Evolutionary conservation across 805 yeast genomes (phyloP), one percentile per base, ranked within the genome.

Genomic region (Tetrapisispora nanseiensis): DNA sequence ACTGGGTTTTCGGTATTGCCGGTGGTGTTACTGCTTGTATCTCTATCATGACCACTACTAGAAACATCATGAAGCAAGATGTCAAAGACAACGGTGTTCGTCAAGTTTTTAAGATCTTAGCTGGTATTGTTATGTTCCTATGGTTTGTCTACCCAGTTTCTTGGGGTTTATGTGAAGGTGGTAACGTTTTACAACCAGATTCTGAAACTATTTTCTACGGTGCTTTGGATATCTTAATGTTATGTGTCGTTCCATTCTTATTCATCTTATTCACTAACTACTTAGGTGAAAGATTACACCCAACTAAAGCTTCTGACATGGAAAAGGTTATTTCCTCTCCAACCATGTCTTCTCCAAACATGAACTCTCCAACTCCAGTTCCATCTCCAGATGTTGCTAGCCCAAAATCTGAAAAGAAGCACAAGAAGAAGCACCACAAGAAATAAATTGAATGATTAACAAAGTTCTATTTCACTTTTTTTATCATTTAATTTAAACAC

Each of bases 191-290:
- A 46, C 73, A 69, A 52, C 76, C 78, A 33, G 80, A 75, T 55
- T 68, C 78, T 30, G 81, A 75, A 54, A 71, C 73, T 33, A 76
- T 71, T 22, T 77, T 75, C 62, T 75, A 73, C 53, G 82, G 82
- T 64, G 61, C 75, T 45, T 60, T 77, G 46, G 83, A 77, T 60
- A 46, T 77, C 33, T 49, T 71, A 23, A 58, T 66, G 28, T 69
- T 77, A 49, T 66, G 55, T 42, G 39, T 51, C 37, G 39, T 55
- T 33, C 65, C 65, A 47, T 43, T 47, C 30, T 39, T 52, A 16
- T 57, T 52, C 33, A 49, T 55, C 13, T 42, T 49, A 26, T 32
- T 58, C n/a, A 52, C 52, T 11, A 40, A 50, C 33, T 44, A 48
- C 45, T 44, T 56, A 32, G 56, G 56, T 38, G 55, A 56, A 6